phyloP scores from a whole-genome alignment of 2,329 filamentous ascomycete genomes.

The Calonectria pseudoturangicola region DNA sequence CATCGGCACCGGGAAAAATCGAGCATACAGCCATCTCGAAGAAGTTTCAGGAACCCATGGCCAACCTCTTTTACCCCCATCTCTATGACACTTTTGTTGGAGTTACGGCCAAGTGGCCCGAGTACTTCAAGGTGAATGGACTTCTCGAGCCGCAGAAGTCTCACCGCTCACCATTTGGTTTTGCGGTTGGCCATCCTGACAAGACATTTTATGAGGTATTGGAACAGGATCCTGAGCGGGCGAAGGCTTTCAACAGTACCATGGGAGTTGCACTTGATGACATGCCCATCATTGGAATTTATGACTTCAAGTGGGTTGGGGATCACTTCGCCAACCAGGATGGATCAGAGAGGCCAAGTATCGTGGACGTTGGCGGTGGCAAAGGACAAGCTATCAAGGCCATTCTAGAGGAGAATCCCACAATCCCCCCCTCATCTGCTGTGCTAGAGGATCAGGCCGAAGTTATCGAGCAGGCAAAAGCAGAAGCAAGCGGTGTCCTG shows the following conservation, averaged over 20 bases:
- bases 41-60: conserved; percentile 14
- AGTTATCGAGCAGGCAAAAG: not conserved
- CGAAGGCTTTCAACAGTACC: not conserved
- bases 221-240: not conserved
- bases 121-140: conserved; percentile 3
- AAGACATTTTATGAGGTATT: conserved; percentile 5
- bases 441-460: conserved; percentile 3
- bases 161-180: conserved; percentile 2
- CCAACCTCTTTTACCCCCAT: conserved; percentile 12
- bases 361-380: conserved; percentile 16
- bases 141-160: not conserved
- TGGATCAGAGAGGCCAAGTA: not conserved
- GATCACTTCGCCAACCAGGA: not conserved
- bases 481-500: not conserved
- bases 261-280: not conserved
- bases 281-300: not conserved
- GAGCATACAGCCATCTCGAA: not conserved
- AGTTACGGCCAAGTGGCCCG: conserved; percentile 7
- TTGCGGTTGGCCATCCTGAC: not conserved
- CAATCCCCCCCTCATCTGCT: not conserved
- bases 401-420: not conserved
- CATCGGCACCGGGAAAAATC: not conserved
- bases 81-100: conserved; percentile 14
- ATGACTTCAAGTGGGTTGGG: conserved; percentile 8
- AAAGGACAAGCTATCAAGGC: conserved; percentile 14